Evolutionary conservation across 2,329 filamentous ascomycete species (phyloP).

Genomic region (Fusarium torulosum): DNA sequence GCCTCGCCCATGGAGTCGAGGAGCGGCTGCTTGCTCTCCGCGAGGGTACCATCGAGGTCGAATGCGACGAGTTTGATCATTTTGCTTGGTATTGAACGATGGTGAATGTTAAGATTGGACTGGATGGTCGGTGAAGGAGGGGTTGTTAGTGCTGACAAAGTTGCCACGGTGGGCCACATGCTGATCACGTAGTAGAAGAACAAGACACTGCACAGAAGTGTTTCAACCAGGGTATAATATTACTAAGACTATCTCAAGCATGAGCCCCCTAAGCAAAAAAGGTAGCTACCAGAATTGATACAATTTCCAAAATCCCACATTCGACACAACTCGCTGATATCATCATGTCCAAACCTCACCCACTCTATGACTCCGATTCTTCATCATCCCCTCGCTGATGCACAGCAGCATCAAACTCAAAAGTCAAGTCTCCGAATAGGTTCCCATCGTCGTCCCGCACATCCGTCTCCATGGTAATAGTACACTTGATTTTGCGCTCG

Average conservation of each 20-base stretch:
- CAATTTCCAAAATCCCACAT: background rate
- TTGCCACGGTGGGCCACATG: background rate
- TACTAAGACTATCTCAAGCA: background rate
- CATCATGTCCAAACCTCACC: background rate
- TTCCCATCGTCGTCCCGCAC: background rate
- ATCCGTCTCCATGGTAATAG: background rate
- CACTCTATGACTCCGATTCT: background rate
- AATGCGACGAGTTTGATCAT: constrained; percentile 29
- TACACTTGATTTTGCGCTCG: background rate
- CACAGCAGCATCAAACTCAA: background rate
- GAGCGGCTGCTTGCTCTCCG: constrained; percentile 24
- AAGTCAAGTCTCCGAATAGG: background rate
- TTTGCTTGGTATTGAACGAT: background rate
- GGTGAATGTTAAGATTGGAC: no score
- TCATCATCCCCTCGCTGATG: background rate
- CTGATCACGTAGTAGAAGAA: background rate
- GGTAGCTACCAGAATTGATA: background rate
- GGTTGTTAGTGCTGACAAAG: background rate
- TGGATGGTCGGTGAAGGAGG: background rate
- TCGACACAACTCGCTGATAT: background rate
- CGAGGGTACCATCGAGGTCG: constrained; percentile 28
- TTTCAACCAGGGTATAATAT: background rate
- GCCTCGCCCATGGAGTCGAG: constrained; percentile 26
- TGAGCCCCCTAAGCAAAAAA: background rate
- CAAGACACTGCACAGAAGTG: background rate